Evolutionary conservation across 495 filamentous ascomycete species (phyloP).

Genomic region (Platismatia glauca): DNA sequence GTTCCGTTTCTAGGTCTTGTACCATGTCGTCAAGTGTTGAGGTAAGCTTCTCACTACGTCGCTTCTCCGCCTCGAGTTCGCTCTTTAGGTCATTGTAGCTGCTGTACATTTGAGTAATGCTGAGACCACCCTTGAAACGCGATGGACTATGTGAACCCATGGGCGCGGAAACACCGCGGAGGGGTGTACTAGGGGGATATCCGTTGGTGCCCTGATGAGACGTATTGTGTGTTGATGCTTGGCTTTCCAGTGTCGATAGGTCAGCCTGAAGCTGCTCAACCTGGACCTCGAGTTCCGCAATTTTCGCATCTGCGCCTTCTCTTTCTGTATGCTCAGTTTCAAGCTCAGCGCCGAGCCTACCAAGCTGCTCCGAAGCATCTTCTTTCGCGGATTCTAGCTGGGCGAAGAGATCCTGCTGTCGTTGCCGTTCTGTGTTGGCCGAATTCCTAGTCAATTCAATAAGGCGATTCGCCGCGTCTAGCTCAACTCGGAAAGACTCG

Average conservation of each 20-base stretch:
- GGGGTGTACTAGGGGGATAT: conserved; percentile 38
- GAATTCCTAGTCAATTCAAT: conserved; percentile 79
- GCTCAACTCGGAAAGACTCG: conserved; percentile 72
- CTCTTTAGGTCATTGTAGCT: conserved; percentile 54
- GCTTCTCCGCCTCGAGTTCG: conserved; percentile 55
- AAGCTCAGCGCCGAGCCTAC: conserved; percentile 64
- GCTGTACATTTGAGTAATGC: conserved; percentile 58
- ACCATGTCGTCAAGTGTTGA: conserved; percentile 74
- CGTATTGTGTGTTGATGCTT: conserved; percentile 35
- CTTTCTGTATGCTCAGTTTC: conserved; percentile 72
- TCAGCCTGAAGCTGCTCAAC: conserved; percentile 58
- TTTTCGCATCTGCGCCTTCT: conserved; percentile 55
- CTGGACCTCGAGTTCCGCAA: conserved; percentile 66
- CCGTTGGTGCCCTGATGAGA: conserved; percentile 48
- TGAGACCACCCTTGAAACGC: conserved; percentile 48
- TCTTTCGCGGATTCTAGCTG: conserved; percentile 70
- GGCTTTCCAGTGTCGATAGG: conserved; percentile 37
- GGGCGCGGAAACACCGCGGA: conserved; percentile 42
- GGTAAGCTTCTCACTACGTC: conserved; percentile 59
- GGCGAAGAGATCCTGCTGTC: conserved; percentile 73
- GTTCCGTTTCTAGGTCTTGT: conserved; percentile 47
- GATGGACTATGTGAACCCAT: conserved; percentile 47
- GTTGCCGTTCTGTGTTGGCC: conserved; percentile 66
- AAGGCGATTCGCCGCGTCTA: conserved; percentile 69
- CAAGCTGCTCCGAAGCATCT: conserved; percentile 71